These are phyloP conservation scores for Metschnikowia continentalis DNA, from an alignment of 805 yeast genomes.

Conservation along the genomic window DNA sequence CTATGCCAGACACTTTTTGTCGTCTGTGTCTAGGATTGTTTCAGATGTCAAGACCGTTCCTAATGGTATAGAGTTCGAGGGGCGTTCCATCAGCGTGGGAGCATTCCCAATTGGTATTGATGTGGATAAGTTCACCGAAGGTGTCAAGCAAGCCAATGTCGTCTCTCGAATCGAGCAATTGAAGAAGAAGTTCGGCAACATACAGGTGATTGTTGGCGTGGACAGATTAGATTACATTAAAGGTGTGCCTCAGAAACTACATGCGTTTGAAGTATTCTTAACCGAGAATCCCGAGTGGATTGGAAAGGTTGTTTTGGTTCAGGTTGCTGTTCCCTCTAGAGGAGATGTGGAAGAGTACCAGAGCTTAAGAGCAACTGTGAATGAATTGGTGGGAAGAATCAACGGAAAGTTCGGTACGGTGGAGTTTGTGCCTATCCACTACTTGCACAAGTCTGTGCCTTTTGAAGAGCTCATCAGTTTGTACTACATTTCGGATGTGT, in stretches of 20 bases:
- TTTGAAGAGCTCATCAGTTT: conserved; percentile 89
- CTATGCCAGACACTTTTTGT: conserved; percentile 91
- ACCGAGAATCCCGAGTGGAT: conserved; percentile 97
- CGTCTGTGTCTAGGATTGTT: conserved; percentile 81
- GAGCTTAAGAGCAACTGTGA: conserved; percentile 85
- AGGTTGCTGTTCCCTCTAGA: conserved; percentile 95
- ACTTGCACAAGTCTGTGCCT: conserved; percentile 86
- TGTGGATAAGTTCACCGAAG: conserved; percentile 83
- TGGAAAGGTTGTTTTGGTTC: conserved; percentile 92
- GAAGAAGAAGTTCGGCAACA: conserved; percentile 61
- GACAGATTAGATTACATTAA: conserved; percentile 95
- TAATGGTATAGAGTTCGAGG: conserved; percentile 77
- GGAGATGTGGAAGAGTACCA: conserved; percentile 99
- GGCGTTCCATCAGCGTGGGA: conserved; percentile 78
- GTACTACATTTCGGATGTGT: conserved; percentile 82
- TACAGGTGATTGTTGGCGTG: conserved; percentile 91
- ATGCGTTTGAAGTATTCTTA: conserved; percentile 90
- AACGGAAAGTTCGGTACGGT: conserved; percentile 96
- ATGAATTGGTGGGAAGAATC: conserved; percentile 93
- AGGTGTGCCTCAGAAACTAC: conserved; percentile 96
- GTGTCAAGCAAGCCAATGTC: conserved; percentile 61
- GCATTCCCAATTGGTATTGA: conserved; percentile 99
- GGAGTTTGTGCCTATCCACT: conserved; percentile 96
- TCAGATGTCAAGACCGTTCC: conserved; percentile 76
- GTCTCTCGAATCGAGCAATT: conserved; percentile 61